Evolutionary conservation across 2,329 filamentous ascomycete species (phyloP).

Genomic region (Fusarium sp.): DNA sequence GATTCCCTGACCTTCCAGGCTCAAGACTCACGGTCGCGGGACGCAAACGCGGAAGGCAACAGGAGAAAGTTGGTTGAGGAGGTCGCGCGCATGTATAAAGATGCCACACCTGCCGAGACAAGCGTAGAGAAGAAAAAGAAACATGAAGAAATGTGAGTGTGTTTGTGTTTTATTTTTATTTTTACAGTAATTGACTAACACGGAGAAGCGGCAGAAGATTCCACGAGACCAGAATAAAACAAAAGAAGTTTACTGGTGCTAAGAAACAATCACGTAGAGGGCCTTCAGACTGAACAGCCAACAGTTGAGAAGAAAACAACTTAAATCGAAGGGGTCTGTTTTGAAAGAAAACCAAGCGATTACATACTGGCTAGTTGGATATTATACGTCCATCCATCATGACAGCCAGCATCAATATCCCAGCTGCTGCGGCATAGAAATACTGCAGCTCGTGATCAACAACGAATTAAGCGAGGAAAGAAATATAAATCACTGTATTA

Average conservation of each 20-base stretch:
- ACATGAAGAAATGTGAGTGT: constrained; percentile 61
- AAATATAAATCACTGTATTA: not conserved
- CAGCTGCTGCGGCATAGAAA: not conserved
- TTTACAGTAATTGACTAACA: constrained; percentile 14
- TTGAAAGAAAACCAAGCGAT: too few relatives aligned
- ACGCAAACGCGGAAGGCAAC: constrained; percentile 67
- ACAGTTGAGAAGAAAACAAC: not conserved
- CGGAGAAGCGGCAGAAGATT: constrained; percentile 62
- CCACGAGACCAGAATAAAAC: constrained; percentile 59
- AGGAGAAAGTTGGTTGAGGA: constrained; percentile 63
- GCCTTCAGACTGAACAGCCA: constrained; percentile 43
- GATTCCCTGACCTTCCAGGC: constrained; percentile 69
- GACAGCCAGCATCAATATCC: not conserved
- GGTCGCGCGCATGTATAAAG: constrained; percentile 62
- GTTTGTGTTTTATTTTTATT: too few relatives aligned
- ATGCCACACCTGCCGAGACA: constrained; percentile 62
- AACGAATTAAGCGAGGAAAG: not conserved
- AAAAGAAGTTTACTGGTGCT: constrained; percentile 63
- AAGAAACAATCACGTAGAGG: constrained; percentile 65
- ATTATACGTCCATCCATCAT: not conserved
- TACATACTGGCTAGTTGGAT: too few relatives aligned
- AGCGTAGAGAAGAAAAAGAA: constrained; percentile 63
- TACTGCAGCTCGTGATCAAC: not conserved
- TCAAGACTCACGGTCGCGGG: constrained; percentile 66
- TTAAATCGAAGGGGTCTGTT: too few relatives aligned